phyloP scores from a whole-genome alignment of 2,329 filamentous ascomycete genomes.

The Curvularia sp. region DNA sequence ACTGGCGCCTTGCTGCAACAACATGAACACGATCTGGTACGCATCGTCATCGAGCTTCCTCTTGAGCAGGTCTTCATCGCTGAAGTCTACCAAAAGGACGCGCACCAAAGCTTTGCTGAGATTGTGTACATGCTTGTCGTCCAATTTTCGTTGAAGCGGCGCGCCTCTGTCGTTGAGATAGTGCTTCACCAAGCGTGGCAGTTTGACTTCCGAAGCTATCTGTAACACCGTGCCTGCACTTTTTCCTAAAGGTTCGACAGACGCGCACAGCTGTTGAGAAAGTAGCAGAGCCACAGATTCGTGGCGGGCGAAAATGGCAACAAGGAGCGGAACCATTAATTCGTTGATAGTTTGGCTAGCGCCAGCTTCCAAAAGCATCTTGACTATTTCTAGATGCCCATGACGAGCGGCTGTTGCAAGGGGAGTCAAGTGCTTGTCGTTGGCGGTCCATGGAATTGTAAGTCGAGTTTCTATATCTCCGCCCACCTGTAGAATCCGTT shows the following conservation, averaged over 20 bases:
- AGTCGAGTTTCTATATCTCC: conserved; percentile 18
- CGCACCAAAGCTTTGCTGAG: conserved; percentile 15
- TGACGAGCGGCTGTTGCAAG: conserved; percentile 18
- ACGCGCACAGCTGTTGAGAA: conserved; percentile 15
- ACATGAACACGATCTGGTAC: conserved; percentile 24
- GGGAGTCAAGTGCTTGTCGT: conserved; percentile 15
- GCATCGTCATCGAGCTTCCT: conserved; percentile 21
- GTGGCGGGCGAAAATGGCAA: conserved; percentile 16
- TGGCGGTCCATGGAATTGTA: conserved; percentile 4
- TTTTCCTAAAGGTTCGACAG: conserved; percentile 1
- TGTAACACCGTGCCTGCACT: conserved; percentile 16
- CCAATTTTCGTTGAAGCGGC: conserved; percentile 2
- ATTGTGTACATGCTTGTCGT: conserved; percentile 8
- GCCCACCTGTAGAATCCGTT: conserved; percentile 16
- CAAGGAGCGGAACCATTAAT: conserved; percentile 11
- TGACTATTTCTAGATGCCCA: conserved; percentile 19
- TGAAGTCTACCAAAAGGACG: conserved; percentile 8
- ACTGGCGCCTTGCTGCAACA: conserved; percentile 20
- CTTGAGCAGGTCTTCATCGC: conserved; percentile 12
- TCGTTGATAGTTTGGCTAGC: conserved; percentile 19
- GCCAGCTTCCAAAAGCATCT: conserved; percentile 18
- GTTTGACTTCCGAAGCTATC: conserved; percentile 18
- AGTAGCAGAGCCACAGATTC: conserved; percentile 22
- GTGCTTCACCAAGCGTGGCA: conserved; percentile 17
- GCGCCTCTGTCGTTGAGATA: conserved; percentile 14